phyloP scores from a whole-genome alignment of 2,329 filamentous ascomycete species.

The Dactylellina drechsleri region DNA sequence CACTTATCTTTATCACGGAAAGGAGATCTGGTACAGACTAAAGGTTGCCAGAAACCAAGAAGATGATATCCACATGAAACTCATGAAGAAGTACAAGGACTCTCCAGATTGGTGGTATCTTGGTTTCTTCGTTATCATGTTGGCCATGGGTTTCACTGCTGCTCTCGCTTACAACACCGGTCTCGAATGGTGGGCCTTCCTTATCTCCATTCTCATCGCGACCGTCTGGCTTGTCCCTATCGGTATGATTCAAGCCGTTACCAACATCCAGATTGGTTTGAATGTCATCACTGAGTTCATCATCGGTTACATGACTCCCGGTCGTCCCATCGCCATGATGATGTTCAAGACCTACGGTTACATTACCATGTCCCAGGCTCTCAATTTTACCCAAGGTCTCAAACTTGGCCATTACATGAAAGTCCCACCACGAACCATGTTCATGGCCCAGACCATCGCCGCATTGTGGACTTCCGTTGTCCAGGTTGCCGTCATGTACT shows the following conservation, averaged over 20 bases:
- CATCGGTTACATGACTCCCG: conserved; percentile 66
- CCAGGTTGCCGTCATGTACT: conserved; percentile 73
- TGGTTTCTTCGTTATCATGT: conserved; percentile 67
- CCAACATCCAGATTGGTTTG: conserved; percentile 69
- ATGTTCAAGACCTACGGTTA: conserved; percentile 66
- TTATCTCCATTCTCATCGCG: conserved; percentile 70
- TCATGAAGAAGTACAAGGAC: conserved; percentile 60
- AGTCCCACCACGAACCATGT: conserved; percentile 73
- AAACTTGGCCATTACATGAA: conserved; percentile 68
- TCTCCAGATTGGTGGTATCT: conserved; percentile 63
- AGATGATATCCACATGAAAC: conserved; percentile 60
- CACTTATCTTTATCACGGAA: conserved; percentile 68
- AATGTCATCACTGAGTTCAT: conserved; percentile 67
- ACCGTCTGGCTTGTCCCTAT: conserved; percentile 71
- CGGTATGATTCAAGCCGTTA: conserved; percentile 71
- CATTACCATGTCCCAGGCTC: conserved; percentile 65
- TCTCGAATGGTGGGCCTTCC: conserved; percentile 64
- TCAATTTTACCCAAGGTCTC: conserved; percentile 66
- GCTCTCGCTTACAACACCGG: conserved; percentile 61
- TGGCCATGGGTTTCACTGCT: conserved; percentile 59
- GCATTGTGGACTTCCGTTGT: conserved; percentile 74
- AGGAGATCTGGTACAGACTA: conserved; percentile 66
- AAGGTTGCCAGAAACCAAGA: conserved; percentile 59
- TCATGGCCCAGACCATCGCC: conserved; percentile 73
- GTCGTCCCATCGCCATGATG: conserved; percentile 66